These are phyloP conservation scores for Penicillium tannophilum DNA, from an alignment of 495 filamentous ascomycete genomes.

Conservation along the genomic window DNA sequence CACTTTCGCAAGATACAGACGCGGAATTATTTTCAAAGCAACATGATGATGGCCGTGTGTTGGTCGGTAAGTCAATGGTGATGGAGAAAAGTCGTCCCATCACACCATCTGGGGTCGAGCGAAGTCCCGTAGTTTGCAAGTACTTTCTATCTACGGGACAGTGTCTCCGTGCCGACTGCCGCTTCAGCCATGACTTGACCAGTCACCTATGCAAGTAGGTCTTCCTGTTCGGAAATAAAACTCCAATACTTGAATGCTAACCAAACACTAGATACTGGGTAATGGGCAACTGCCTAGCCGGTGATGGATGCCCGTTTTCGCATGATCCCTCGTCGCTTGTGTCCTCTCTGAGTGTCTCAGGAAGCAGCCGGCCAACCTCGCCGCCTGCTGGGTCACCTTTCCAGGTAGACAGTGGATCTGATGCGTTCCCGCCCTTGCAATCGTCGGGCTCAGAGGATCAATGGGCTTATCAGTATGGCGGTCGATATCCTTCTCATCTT, in stretches of 20 bases:
- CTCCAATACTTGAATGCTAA: conserved; percentile 7
- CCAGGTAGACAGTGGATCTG: conserved; percentile 74
- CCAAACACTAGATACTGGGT: conserved; percentile 77
- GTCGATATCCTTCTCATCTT: conserved; percentile 42
- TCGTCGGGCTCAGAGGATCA: conserved; percentile 52
- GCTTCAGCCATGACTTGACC: conserved; percentile 94
- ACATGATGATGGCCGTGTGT: conserved; percentile 51
- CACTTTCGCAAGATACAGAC: conserved; percentile 70
- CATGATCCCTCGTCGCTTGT: conserved; percentile 89
- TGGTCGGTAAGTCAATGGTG: conserved; percentile 91
- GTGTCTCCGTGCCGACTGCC: conserved; percentile 92
- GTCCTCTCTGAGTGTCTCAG: conserved; percentile 65
- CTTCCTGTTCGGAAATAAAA: not conserved
- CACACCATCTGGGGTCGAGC: conserved; percentile 70
- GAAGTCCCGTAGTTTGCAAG: conserved; percentile 88
- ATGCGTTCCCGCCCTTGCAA: conserved; percentile 85
- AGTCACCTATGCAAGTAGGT: conserved; percentile 98
- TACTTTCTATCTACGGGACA: conserved; percentile 92
- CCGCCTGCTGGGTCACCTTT: conserved; percentile 57
- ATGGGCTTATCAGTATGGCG: conserved; percentile 53
- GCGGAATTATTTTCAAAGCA: conserved; percentile 31
- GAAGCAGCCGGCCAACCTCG: conserved; percentile 45
- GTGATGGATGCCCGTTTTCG: conserved; percentile 93
- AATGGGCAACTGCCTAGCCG: conserved; percentile 93
- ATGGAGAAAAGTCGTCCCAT: conserved; percentile 68